These are phyloP conservation scores for Penicillium antarcticum DNA, from an alignment of 495 filamentous ascomycete species.

Conservation along the genomic window DNA sequence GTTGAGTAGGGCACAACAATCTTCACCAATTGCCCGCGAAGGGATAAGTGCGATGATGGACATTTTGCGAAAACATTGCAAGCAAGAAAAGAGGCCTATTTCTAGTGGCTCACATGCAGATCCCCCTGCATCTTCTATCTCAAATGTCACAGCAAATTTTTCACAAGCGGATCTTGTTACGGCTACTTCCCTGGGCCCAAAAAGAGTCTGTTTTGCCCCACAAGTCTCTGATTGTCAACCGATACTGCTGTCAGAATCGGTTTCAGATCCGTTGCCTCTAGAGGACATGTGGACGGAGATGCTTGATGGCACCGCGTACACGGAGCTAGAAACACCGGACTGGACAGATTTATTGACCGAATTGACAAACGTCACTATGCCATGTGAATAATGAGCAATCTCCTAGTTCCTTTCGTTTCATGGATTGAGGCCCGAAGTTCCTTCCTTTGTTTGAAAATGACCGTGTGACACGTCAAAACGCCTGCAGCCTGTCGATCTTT, in stretches of 20 bases:
- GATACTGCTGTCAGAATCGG: background rate
- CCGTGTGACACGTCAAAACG: too few relatives aligned
- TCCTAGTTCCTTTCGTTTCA: background rate
- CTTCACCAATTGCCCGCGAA: conserved; percentile 26
- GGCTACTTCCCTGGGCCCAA: background rate
- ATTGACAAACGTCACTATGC: conserved; percentile 20
- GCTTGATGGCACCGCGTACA: conserved; percentile 25
- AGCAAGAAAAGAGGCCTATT: conserved; percentile 12
- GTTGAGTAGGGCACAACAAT: conserved; percentile 36
- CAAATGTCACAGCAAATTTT: background rate
- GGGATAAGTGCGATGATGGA: conserved; percentile 38
- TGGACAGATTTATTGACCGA: conserved; percentile 36
- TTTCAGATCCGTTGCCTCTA: conserved; percentile 5
- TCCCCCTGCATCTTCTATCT: background rate
- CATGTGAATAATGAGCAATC: conserved; percentile 4
- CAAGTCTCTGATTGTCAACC: background rate
- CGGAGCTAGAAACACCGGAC: conserved; percentile 21
- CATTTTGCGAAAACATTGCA: conserved; percentile 31
- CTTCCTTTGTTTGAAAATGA: too few relatives aligned
- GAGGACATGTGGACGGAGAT: conserved; percentile 39
- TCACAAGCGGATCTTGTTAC: background rate
- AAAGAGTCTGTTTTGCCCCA: background rate
- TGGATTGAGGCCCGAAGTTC: too few relatives aligned
- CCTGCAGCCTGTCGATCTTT: too few relatives aligned
- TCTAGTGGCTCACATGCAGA: background rate